A percentile compares a stretch with the other conserved stretches of the same genome.
These are phyloP conservation scores for Athelia psychrophila DNA, from an alignment of 1,284 basidiomycete genomes.

Conservation along the genomic window DNA sequence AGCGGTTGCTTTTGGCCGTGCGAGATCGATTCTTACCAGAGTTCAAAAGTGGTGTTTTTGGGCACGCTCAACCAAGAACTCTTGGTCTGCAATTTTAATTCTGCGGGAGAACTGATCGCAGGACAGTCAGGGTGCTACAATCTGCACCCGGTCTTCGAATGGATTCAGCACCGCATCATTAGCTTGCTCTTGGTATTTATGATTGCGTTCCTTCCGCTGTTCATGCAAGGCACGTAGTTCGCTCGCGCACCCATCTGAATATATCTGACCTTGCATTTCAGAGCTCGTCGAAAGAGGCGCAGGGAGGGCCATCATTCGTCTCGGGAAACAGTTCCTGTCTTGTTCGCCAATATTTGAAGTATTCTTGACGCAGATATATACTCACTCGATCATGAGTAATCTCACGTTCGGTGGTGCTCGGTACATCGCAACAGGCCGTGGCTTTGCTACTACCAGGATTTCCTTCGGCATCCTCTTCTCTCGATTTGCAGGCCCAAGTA, in stretches of 20 bases:
- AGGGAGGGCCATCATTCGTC: conserved; percentile 82
- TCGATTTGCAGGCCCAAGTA: conserved; percentile 93
- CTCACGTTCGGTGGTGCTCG: conserved; percentile 94
- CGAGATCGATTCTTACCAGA: conserved; percentile 8
- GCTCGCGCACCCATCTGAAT: neutral
- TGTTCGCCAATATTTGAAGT: conserved; percentile 95
- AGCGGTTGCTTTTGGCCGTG: conserved; percentile 28
- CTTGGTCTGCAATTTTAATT: conserved; percentile 74
- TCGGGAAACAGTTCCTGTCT: conserved; percentile 90
- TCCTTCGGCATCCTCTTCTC: conserved; percentile 93
- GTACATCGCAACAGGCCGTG: conserved; percentile 98
- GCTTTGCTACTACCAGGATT: conserved; percentile 92
- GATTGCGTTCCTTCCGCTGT: conserved; percentile 90
- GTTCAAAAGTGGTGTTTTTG: conserved; percentile 76
- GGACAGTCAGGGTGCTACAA: conserved; percentile 90
- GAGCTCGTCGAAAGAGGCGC: conserved; percentile 93
- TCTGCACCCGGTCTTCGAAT: conserved; percentile 83
- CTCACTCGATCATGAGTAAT: conserved; percentile 93
- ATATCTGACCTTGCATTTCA: conserved; percentile 26
- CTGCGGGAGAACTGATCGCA: conserved; percentile 66
- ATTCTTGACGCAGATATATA: conserved; percentile 95
- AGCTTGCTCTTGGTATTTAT: conserved; percentile 97
- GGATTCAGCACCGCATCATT: conserved; percentile 94
- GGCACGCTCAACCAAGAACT: conserved; percentile 86
- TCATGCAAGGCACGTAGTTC: conserved; percentile 76